Base-by-base conservation (phyloP, 2,329 filamentous ascomycete species). In the Penicillium palitans region DNA sequence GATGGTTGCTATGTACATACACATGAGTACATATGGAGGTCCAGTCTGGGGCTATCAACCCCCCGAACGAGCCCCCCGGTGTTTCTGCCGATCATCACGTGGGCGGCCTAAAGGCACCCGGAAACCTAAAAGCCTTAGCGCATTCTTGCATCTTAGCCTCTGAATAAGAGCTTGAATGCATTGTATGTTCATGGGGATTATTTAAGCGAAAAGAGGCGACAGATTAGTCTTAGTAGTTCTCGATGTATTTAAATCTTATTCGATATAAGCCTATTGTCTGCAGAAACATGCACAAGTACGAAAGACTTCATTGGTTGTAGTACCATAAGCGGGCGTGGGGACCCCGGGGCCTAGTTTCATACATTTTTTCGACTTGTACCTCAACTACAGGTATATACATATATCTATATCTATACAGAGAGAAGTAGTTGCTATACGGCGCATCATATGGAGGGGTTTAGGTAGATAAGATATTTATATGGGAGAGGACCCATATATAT, bases 61-160 rank as follows among this genome's bases (percentile, higher is more conserved):
- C 35, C 52, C 52, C 55, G 29, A 44, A 42, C n/a, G 50, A 48
- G 35, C 31, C 55, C 48, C 48, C 50, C 50, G 27, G 35, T 48
- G 37, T 54, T 57, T 54, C 50, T 57, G 55, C 44, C 55, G 15
- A 55, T 35, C 50, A 53, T 57, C 55, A 57, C 55, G 55, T 57
- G 55, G 44, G 49, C 35, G 42, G 50, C 54, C 47, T 55, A 13
- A 42, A 37, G 12, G 52, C 24, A 27, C 45, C 31, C 21, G 24
- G 15, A 31, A 50, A 33, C 25, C 37, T 35, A 51, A 44, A 44
- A 8, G 21, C 8, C n/a, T 33, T 52, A 52, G 47, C 47, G 54
- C 21, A 21, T 42, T 51, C 15, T 25, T 41, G 6, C 31, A 24
- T 40, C 39, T 50, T 39, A n/a, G 21, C 27, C 37, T 13, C 39